Evolutionary conservation across 371 early-diverging fungal genomes (phyloP).

Genomic region (Mucor saturninus): DNA sequence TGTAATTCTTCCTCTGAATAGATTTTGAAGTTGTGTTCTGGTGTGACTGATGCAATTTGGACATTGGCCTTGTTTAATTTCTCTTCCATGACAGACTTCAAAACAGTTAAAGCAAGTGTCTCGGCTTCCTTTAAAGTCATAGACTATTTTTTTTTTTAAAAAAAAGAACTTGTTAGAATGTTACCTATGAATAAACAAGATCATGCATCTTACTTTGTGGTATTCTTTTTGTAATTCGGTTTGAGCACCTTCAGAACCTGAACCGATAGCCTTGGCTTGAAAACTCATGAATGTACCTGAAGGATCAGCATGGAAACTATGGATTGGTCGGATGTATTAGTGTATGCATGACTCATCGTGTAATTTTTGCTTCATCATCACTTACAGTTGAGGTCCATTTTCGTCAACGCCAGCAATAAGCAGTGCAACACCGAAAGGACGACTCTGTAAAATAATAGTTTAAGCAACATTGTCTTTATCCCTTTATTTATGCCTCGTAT

Average conservation of each 20-base stretch:
- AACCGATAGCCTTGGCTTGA: slow-evolving; percentile 97
- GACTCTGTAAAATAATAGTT: slow-evolving; percentile 55
- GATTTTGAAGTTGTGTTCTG: slow-evolving; percentile 76
- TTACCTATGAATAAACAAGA: neutral
- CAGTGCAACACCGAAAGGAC: slow-evolving; percentile 99
- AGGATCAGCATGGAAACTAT: slow-evolving; percentile 93
- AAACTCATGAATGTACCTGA: slow-evolving; percentile 94
- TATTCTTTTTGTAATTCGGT: slow-evolving; percentile 96
- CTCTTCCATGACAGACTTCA: slow-evolving; percentile 99
- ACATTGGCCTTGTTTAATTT: slow-evolving; percentile 95
- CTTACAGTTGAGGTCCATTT: slow-evolving; percentile 96
- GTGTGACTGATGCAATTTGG: slow-evolving; percentile 94
- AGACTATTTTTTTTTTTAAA: slow-evolving; percentile 46
- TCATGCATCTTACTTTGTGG: slow-evolving; percentile 63
- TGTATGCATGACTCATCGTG: too few relatives aligned
- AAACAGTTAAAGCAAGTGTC: slow-evolving; percentile 88
- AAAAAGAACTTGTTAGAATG: neutral
- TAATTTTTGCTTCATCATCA: neutral
- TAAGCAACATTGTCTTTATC: neutral
- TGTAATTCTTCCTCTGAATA: slow-evolving; percentile 78
- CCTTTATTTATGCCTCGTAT: neutral
- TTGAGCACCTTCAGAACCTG: slow-evolving; percentile 99
- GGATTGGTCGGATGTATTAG: neutral
- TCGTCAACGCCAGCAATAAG: slow-evolving; percentile 98
- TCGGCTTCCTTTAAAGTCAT: slow-evolving; percentile 91